These are phyloP conservation scores for Ophiocordyceps australis DNA, from an alignment of 2,329 filamentous ascomycete species.

Conservation along the genomic window DNA sequence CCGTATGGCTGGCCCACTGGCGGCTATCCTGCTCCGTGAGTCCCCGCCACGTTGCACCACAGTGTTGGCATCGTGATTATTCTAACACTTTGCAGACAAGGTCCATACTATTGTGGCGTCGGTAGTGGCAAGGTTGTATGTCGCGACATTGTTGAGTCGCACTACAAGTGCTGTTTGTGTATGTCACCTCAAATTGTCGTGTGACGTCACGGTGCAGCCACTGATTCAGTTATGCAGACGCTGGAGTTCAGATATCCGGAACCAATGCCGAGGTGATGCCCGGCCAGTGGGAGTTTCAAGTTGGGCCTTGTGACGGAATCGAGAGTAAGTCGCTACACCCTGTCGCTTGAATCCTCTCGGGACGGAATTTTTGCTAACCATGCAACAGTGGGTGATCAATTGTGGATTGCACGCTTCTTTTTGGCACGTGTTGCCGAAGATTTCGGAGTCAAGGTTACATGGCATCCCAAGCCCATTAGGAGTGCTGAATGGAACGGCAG, in stretches of 20 bases:
- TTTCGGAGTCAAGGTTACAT: constrained; percentile 88
- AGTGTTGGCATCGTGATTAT: constrained; percentile 5
- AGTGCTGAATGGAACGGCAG: background rate
- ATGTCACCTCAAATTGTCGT: constrained; percentile 3
- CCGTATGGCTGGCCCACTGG: constrained; percentile 59
- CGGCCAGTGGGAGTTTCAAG: constrained; percentile 95
- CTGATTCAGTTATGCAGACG: constrained; percentile 19
- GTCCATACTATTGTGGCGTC: constrained; percentile 59
- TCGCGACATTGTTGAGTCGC: constrained; percentile 81
- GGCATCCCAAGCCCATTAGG: constrained; percentile 80
- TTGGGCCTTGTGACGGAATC: constrained; percentile 79
- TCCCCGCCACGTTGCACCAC: background rate
- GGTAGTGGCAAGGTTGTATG: constrained; percentile 94
- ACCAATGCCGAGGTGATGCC: constrained; percentile 82
- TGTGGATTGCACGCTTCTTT: constrained; percentile 76
- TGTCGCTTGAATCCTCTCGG: background rate
- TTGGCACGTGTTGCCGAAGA: constrained; percentile 85
- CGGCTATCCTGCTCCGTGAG: constrained; percentile 65
- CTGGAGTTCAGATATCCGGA: constrained; percentile 84
- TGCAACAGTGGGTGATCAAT: constrained; percentile 68
- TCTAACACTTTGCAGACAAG: constrained; percentile 10
- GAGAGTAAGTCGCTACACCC: constrained; percentile 36
- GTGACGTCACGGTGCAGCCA: background rate
- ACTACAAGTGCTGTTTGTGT: constrained; percentile 49
- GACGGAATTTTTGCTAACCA: background rate